These are phyloP conservation scores for Malus asiatica DNA, from an alignment of 306 rosid species.

Conservation along the genomic window DNA sequence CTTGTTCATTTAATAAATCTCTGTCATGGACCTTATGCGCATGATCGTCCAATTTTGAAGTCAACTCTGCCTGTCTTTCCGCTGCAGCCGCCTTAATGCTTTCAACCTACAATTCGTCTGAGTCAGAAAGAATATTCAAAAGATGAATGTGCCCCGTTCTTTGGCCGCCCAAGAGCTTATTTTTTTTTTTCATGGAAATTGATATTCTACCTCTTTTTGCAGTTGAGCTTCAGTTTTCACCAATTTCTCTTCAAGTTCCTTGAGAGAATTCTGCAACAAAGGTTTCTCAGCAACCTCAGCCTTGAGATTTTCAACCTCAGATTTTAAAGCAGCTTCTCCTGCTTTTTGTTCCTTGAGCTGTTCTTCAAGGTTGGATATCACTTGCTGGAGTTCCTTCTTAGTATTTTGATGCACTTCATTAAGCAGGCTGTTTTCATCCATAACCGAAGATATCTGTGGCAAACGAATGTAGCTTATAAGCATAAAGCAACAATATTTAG, in stretches of 20 bases:
- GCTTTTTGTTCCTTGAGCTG: constrained; percentile 55
- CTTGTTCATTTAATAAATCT: constrained; percentile 49
- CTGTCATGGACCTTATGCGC: constrained; percentile 37
- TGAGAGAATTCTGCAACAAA: constrained; percentile 44
- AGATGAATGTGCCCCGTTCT: neutral
- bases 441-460: constrained; percentile 62
- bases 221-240: constrained; percentile 50
- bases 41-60: constrained; percentile 56
- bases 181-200: neutral
- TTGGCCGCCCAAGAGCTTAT: neutral
- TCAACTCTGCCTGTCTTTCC: constrained; percentile 55
- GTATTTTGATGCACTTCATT: constrained; percentile 57
- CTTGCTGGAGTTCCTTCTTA: constrained; percentile 63
- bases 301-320: constrained; percentile 59
- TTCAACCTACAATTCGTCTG: constrained; percentile 43
- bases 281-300: constrained; percentile 54
- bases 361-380: constrained; percentile 58
- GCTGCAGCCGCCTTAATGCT: constrained; percentile 44
- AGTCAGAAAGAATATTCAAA: constrained; percentile 11
- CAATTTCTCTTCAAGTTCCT: constrained; percentile 58
- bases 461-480: neutral
- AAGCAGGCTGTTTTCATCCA: constrained; percentile 73
- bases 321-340: constrained; percentile 47
- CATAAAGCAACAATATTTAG: neutral
- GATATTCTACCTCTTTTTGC: constrained; percentile 57